phyloP scores from a whole-genome alignment of 129 eudicot genomes.

The Sambucus nigra region DNA sequence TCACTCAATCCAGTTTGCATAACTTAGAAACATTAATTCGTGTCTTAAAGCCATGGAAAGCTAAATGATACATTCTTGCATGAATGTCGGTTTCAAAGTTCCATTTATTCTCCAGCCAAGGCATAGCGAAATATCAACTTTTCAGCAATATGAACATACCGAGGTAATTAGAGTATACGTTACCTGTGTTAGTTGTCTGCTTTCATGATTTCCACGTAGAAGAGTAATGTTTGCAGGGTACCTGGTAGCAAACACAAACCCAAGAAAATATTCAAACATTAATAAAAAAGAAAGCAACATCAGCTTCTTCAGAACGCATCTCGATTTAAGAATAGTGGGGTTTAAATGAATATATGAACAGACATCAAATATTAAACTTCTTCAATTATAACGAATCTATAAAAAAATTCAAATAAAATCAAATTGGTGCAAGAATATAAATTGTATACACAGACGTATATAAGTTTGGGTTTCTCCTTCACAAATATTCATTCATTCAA shows the following conservation, averaged over 20 bases:
- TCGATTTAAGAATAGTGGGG: too few relatives aligned
- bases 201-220: slow-evolving; percentile 96
- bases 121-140: too few relatives aligned
- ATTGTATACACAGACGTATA: too few relatives aligned
- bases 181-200: slow-evolving; percentile 98
- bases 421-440: too few relatives aligned
- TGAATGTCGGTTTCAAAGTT: not conserved
- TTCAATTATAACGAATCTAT: too few relatives aligned
- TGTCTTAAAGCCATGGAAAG: not conserved
- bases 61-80: not conserved
- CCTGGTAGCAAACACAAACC: slow-evolving; percentile 33
- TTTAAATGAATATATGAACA: not conserved
- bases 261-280: slow-evolving; percentile 2
- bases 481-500: too few relatives aligned
- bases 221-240: slow-evolving; percentile 97
- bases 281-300: not conserved
- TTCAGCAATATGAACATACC: slow-evolving; percentile 1
- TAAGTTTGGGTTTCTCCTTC: too few relatives aligned
- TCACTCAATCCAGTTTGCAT: not conserved
- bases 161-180: not conserved
- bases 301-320: not conserved
- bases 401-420: too few relatives aligned
- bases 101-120: not conserved
- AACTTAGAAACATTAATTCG: not conserved
- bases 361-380: not conserved